Conservation (phyloP, 1,139 yeast genomes). For the Taphrina communis region DNA sequence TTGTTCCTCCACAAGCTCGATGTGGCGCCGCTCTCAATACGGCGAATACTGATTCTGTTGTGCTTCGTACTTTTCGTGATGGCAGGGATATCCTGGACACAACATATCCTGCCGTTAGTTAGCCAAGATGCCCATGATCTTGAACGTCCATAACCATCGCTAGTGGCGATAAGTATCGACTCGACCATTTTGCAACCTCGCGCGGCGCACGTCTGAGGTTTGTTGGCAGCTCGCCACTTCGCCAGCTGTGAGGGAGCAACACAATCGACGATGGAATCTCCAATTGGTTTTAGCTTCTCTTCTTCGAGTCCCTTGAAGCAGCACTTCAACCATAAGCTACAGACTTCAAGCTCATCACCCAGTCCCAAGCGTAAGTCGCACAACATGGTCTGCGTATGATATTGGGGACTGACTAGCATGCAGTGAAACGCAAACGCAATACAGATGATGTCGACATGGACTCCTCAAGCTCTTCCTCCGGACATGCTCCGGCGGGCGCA, state of each 20-base stretch:
- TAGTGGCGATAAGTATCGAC: no score
- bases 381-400: background rate
- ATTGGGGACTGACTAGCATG: background rate
- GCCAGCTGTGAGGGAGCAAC: no score
- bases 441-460: conserved; percentile 35
- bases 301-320: background rate
- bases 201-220: background rate
- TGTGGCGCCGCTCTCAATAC: conserved; percentile 4
- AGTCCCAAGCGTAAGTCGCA: background rate
- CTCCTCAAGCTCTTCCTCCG: background rate
- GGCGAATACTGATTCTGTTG: background rate
- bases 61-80: conserved; percentile 1
- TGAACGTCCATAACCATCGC: no score
- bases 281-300: conserved; percentile 14
- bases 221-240: background rate
- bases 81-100: background rate
- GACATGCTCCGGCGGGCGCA: background rate
- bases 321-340: background rate
- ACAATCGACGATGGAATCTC: conserved; percentile 16
- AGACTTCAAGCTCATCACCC: no score
- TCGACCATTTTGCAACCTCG: no score
- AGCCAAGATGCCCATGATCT: background rate
- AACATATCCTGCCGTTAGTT: background rate
- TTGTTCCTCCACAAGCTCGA: background rate
- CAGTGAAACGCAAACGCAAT: conserved; percentile 27